Evolutionary conservation across 164 flowering plant genomes (phyloP).

Genomic region (Macadamia integrifolia): DNA sequence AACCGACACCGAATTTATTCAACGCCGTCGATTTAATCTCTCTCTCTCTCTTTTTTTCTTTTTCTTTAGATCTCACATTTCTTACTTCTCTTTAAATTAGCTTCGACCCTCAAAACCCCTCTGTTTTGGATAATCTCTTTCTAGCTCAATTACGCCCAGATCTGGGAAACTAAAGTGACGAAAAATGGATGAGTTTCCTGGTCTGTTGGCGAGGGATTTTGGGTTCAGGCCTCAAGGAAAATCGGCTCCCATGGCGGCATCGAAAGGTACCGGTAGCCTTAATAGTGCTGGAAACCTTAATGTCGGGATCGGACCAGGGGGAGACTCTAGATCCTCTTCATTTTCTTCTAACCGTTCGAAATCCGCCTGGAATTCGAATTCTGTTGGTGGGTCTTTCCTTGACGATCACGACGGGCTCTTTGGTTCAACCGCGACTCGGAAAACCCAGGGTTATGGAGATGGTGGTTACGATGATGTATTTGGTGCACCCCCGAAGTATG

Average conservation of each 20-base stretch:
- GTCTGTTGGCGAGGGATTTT: conserved; percentile 47
- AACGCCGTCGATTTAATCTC: not conserved
- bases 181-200: conserved; percentile 58
- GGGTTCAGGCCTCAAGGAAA: conserved; percentile 65
- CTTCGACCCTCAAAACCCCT: not conserved
- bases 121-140: not conserved
- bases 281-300: conserved; percentile 11
- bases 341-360: conserved; percentile 10
- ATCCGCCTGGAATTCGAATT: conserved; percentile 22
- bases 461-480: conserved; percentile 38
- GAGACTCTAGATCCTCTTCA: conserved; percentile 19
- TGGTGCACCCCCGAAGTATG: conserved; percentile 40
- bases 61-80: not conserved
- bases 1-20: too few relatives aligned
- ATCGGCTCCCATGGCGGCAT: conserved; percentile 65
- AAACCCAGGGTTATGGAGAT: conserved; percentile 11
- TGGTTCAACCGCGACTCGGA: conserved; percentile 14
- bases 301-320: conserved; percentile 28
- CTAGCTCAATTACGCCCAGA: not conserved
- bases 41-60: too few relatives aligned
- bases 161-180: not conserved
- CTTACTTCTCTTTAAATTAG: not conserved
- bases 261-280: conserved; percentile 19
- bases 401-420: conserved; percentile 38
- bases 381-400: conserved; percentile 15